These are phyloP conservation scores for Otatea glauca DNA, from an alignment of 176 grass and related monocot species.

Conservation along the genomic window DNA sequence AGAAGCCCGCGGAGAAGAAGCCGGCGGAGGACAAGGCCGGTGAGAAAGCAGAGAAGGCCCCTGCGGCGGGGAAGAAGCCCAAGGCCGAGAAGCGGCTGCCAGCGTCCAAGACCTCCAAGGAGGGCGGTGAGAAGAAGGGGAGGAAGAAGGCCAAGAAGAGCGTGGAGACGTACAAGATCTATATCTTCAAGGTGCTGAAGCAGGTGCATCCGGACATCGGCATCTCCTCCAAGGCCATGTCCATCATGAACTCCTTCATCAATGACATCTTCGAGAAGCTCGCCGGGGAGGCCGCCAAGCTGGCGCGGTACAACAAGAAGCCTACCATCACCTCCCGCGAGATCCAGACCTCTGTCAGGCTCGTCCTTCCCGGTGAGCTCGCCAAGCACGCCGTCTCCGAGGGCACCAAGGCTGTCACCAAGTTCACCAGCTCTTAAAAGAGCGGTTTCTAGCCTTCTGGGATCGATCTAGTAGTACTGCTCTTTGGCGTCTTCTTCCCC, in stretches of 20 bases:
- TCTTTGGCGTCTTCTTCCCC: no score
- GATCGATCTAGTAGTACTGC: rapidly evolving
- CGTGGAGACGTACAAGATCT: conserved; percentile 66
- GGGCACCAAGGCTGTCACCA: conserved; percentile 81
- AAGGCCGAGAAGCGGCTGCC: conserved; percentile 51
- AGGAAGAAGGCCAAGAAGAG: conserved; percentile 29
- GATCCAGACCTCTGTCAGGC: conserved; percentile 69
- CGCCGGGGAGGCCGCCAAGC: conserved; percentile 49
- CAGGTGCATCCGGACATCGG: conserved; percentile 93
- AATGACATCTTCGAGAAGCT: conserved; percentile 96
- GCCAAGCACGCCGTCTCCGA: conserved; percentile 74
- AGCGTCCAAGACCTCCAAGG: conserved; percentile 30
- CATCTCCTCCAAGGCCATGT: conserved; percentile 93
- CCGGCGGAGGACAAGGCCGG: conserved; percentile 42
- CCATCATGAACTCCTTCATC: conserved; percentile 97
- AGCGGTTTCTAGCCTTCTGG: background rate
- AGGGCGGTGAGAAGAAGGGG: conserved; percentile 32
- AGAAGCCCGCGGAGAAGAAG: conserved; percentile 65
- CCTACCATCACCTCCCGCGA: conserved; percentile 78
- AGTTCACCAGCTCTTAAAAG: conserved; percentile 57
- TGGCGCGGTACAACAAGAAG: conserved; percentile 70
- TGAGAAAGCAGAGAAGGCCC: conserved; percentile 42
- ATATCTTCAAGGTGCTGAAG: conserved; percentile 97
- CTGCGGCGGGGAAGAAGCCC: conserved; percentile 38
- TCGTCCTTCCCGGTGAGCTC: conserved; percentile 70